Evolutionary conservation across 2,329 filamentous ascomycete genomes (phyloP), one percentile per base, ranked within the genome.

Genomic region (Hypoxylon sp.): DNA sequence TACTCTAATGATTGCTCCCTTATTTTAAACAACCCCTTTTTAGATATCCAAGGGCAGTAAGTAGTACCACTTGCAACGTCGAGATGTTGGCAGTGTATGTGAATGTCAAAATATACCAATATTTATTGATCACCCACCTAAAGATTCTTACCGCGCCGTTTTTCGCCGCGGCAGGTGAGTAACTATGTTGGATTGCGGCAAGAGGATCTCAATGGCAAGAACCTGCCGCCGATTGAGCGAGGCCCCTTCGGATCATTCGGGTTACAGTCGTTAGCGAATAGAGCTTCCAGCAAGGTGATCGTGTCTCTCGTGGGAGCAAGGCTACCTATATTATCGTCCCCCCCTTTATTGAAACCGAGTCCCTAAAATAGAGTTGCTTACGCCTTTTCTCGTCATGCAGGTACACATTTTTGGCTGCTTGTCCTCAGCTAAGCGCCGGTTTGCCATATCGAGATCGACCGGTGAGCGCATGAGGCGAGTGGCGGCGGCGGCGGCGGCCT

Each of bases 41-140:
- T 44, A 64, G 67, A 70, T 70, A 70, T 70, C 67, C 67, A 67
- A 67, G 39, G 42, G 33, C 11, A 67, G 63, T 62, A 62, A 33
- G 46, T 51, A 48, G 54, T 55, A 50, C 24, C 17, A 31, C 51
- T 58, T 39, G 58, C 53, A 33, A 37, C 26, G 29, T 19, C 48
- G 47, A n/a, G 17, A 46, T 24, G 46, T 44, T 31, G 46, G 54
- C 10, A 44, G 11, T 57, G 54, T 47, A 47, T 67, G 60, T 64
- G 63, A 64, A 63, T 67, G 59, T 58, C 44, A 56, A 58, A 58
- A 53, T 33, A 58, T 58, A 61, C 42, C 53, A n/a, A 63, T 59
- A 55, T 35, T 42, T 33, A 19, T 57, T 47, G 44, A 61, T 31
- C 17, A 48, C 10, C 3, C 17, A 48, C 10, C 3, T 26, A 39